Conservation (phyloP, 306 rosid genomes). For the Vigna trinervia region DNA sequence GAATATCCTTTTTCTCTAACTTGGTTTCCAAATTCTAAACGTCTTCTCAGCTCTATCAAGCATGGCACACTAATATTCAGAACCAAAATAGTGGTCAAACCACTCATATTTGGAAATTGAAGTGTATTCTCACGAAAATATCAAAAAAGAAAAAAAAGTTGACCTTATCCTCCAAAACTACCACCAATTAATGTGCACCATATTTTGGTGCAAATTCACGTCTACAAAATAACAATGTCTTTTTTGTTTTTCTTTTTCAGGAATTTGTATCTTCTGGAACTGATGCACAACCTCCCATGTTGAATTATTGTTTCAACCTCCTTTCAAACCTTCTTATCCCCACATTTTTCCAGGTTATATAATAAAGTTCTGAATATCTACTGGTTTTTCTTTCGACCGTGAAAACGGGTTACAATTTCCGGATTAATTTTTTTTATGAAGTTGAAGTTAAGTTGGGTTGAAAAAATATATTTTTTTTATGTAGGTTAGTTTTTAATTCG, state of each 20-base stretch:
- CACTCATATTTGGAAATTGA: background rate
- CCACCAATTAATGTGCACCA: background rate
- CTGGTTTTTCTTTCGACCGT: no score
- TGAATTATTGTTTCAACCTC: background rate
- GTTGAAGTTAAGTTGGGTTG: no score
- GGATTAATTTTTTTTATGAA: no score
- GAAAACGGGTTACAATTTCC: no score
- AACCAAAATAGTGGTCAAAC: slow-evolving; percentile 22
- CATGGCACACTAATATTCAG: background rate
- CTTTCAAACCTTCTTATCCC: background rate
- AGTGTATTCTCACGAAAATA: background rate
- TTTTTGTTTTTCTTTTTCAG: background rate
- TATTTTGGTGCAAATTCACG: background rate
- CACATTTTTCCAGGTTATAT: no score
- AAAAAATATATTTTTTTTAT: no score
- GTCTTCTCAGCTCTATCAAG: background rate
- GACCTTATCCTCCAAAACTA: slow-evolving; percentile 39
- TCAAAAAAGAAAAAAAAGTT: background rate
- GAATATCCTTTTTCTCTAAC: background rate
- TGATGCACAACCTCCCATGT: background rate
- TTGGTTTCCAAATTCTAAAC: background rate
- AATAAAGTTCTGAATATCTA: no score
- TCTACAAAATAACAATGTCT: background rate
- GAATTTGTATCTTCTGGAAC: background rate
- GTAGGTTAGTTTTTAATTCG: no score